A percentile compares a stretch with the other conserved stretches of the same genome.
phyloP scores from a whole-genome alignment of 176 grass and related monocot species.

The Juncus effusus region DNA sequence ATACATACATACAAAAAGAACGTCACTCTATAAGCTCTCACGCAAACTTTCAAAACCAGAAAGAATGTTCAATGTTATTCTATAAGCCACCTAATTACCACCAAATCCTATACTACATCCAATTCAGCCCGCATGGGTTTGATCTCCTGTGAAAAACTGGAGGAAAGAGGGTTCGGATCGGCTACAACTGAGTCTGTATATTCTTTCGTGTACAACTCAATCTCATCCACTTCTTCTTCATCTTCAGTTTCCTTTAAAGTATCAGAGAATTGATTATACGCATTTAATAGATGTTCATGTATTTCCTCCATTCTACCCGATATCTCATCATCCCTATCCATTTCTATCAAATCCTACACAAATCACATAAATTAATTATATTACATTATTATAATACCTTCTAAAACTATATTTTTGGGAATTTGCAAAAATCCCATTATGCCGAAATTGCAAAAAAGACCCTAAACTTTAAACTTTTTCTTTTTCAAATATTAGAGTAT shows the following conservation, averaged over 20 bases:
- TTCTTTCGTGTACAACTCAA: neutral
- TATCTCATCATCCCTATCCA: constrained; percentile 82
- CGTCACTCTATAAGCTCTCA: too few species aligned
- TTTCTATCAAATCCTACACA: constrained; percentile 75
- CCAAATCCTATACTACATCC: too few species aligned
- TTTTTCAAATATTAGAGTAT: neutral
- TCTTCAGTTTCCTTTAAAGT: neutral
- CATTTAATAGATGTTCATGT: constrained; percentile 64
- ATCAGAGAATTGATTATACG: constrained; percentile 45
- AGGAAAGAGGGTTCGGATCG: constrained; percentile 7
- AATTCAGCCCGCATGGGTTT: neutral
- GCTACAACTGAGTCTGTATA: neutral
- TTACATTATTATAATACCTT: neutral
- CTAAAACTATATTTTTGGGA: too few species aligned
- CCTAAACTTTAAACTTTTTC: neutral
- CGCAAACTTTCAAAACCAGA: too few species aligned
- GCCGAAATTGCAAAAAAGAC: neutral
- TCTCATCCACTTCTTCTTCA: constrained; percentile 2
- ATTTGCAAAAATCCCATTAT: neutral
- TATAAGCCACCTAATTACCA: too few species aligned
- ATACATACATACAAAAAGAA: too few species aligned
- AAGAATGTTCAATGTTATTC: too few species aligned
- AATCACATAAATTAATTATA: constrained; percentile 12
- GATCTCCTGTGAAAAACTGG: constrained; percentile 6
- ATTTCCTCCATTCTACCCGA: constrained; percentile 75